Base-by-base conservation (phyloP, 2,329 filamentous ascomycete species). In the Camptophora hylomeconis region DNA sequence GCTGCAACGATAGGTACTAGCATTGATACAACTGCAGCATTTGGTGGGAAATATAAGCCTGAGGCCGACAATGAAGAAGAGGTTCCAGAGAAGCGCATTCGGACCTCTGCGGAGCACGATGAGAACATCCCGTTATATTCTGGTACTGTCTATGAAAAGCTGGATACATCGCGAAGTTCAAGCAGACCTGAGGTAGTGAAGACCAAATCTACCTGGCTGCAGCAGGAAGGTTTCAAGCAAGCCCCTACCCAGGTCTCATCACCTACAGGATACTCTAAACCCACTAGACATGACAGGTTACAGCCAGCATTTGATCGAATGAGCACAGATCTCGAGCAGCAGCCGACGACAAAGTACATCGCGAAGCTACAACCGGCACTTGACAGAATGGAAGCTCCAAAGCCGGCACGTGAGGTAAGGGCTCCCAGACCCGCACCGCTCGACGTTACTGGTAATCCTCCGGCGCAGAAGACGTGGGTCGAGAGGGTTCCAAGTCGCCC, bases 121-220 rank as follows among this genome's bases (percentile, higher is more conserved):
- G 36, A 40, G 5, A 32, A 25, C 18, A 24, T 31, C n/a, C 38
- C 40, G 19, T 29, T 45, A 14, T 45, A 43, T 25, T 39, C 38
- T n/a, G 42, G 42, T 7, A 45, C 42, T 3, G 38, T 39, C 4
- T 45, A 45, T 21, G 39, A 35, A 17, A n/a, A n/a, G 24, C 18
- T 13, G 36, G 28, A 18, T 29, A 21, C n/a, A 25, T 6, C 22
- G 20, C 31, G 5, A 12, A 18, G 17, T 11, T 16, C 16, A 24
- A 24, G 22, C 17, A 10, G n/a, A n/a, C n/a, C n/a, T n/a, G 12
- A 15, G 15, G 5, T 8, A 7, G 18, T 19, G 12, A 8, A 29
- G n/a, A 11, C 13, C 16, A 28, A 26, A 16, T 28, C 24, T 14
- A 27, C 35, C 27, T 42, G 41, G 38, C 34, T 41, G 16, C 24